Evolutionary conservation across 805 yeast genomes (phyloP), one percentile per base, ranked within the genome.

Genomic region (Saccharomycopsis microspora): DNA sequence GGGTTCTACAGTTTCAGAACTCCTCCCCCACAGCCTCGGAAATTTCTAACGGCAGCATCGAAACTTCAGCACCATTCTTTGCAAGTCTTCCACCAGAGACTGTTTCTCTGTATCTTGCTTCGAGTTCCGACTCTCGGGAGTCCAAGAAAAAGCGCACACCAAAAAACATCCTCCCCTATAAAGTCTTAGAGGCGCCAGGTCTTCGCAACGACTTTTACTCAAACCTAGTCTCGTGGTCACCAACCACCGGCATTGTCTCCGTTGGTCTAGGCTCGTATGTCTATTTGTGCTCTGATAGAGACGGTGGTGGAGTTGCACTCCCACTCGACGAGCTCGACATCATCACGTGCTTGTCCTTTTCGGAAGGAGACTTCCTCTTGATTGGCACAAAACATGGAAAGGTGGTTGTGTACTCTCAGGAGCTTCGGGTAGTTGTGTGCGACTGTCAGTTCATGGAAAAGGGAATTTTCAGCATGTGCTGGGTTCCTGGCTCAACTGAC

Each of bases 141-240:
- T 34, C n/a, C 36, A 8, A 34, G n/a, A 8, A 34, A 34, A n/a
- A n/a, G n/a, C 10, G 36, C 36, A 34, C 8, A n/a, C 10, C 36
- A n/a, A 19, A 19, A 19, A 19, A 19, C 19, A 19, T 19, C 19
- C 62, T 64, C 19, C 75, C 81, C 0, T 74, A 62, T 53, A 68
- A 74, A 51, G 77, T 78, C 0, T 60, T 80, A 19, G 82, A 76
- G 58, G 89, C 93, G 0, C 88, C 88, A 0, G 77, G 78, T 2
- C 61, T 86, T 46, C 65, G 82, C 51, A 81, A 85, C 60, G 95
- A 87, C 59, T 86, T 80, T 58, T 87, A 86, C 61, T 72, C 85
- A 1, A 84, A 84, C 57, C 65, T 84, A 47, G 72, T 86, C 0
- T 74, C 86, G 4, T 86, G 95, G 95, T 77, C 88, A 0, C 59